A percentile compares a stretch with the other conserved stretches of the same genome.
Evolutionary conservation across 2,329 filamentous ascomycete genomes (phyloP).

Genomic region (Chalaropsis thielavioides): DNA sequence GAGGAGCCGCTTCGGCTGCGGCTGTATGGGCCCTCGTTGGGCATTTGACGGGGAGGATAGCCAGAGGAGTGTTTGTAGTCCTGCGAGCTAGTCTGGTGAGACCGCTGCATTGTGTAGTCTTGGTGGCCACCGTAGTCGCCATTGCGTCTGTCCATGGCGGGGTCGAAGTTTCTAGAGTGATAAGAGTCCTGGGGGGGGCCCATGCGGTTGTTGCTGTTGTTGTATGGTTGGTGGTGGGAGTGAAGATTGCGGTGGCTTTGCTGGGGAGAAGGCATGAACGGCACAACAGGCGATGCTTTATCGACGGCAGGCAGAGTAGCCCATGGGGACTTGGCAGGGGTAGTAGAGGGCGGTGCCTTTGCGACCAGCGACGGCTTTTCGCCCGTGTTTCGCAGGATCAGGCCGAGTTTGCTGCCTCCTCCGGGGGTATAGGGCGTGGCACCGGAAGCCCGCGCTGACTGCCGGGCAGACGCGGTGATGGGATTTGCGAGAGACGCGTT

Average conservation of each 20-base stretch:
- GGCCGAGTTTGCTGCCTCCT: constrained; percentile 33
- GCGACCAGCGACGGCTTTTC: constrained; percentile 61
- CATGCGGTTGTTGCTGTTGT: not conserved
- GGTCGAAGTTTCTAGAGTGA: constrained; percentile 7
- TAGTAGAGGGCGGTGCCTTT: constrained; percentile 51
- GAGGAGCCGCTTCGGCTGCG: constrained; percentile 15
- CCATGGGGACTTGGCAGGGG: constrained; percentile 82
- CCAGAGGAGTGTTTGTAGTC: constrained; percentile 14
- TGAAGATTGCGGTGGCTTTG: constrained; percentile 23
- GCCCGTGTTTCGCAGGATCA: constrained; percentile 48
- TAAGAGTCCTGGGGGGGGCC: constrained; percentile 4
- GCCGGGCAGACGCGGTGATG: constrained; percentile 17
- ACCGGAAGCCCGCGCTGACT: not conserved
- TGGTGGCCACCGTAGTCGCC: constrained; percentile 8
- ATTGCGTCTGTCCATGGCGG: constrained; percentile 7
- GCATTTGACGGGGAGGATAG: constrained; percentile 12
- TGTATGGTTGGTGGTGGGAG: constrained; percentile 17
- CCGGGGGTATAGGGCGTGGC: not conserved
- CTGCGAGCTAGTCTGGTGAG: constrained; percentile 13
- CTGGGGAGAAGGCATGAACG: constrained; percentile 19
- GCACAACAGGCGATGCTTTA: constrained; percentile 52
- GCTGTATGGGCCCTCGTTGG: constrained; percentile 9
- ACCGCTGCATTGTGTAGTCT: constrained; percentile 6
- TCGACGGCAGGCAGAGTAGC: constrained; percentile 74
- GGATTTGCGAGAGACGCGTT: constrained; percentile 1